These are phyloP conservation scores for Echeveria elegans DNA, from an alignment of 164 flowering plant genomes.

Conservation along the genomic window DNA sequence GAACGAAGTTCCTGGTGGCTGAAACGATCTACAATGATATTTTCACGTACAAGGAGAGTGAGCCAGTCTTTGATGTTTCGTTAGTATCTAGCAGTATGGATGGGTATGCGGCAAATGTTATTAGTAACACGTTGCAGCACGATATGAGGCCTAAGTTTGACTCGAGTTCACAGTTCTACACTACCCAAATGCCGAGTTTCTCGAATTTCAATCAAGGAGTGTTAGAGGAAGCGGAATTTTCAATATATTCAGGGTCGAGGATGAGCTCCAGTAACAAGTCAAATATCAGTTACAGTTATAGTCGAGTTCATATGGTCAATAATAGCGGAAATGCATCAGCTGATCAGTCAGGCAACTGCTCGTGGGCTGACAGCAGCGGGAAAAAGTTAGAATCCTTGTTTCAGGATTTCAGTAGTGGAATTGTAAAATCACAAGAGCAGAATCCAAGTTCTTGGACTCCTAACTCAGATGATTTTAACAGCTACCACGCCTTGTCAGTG, in stretches of 20 bases:
- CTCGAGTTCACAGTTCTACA: constrained; percentile 11
- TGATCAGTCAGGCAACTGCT: constrained; percentile 12
- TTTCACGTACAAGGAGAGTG: constrained; percentile 15
- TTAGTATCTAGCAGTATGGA: constrained; percentile 13
- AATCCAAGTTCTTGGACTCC: constrained; percentile 32
- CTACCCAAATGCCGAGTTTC: constrained; percentile 30
- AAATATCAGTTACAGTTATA: constrained; percentile 24
- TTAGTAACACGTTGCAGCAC: constrained; percentile 14
- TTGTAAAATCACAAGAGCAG: constrained; percentile 34
- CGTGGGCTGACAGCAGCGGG: constrained; percentile 30
- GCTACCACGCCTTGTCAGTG: constrained; percentile 35
- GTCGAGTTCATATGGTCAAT: constrained; percentile 23
- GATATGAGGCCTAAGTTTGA: constrained; percentile 10
- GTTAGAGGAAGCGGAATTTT: constrained; percentile 27
- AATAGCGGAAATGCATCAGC: constrained; percentile 17
- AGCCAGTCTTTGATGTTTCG: constrained; percentile 27
- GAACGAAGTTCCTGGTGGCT: constrained; percentile 20
- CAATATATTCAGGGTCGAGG: constrained; percentile 41
- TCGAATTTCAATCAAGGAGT: constrained; percentile 30
- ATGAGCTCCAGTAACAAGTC: constrained; percentile 39
- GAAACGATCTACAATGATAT: constrained; percentile 11
- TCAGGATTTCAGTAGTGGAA: constrained; percentile 22
- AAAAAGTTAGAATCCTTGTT: constrained; percentile 35
- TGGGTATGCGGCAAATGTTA: constrained; percentile 13
- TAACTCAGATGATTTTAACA: constrained; percentile 33